Base-by-base conservation (phyloP, 352 stramenopile genomes). In the Globisporangium nagaii region DNA sequence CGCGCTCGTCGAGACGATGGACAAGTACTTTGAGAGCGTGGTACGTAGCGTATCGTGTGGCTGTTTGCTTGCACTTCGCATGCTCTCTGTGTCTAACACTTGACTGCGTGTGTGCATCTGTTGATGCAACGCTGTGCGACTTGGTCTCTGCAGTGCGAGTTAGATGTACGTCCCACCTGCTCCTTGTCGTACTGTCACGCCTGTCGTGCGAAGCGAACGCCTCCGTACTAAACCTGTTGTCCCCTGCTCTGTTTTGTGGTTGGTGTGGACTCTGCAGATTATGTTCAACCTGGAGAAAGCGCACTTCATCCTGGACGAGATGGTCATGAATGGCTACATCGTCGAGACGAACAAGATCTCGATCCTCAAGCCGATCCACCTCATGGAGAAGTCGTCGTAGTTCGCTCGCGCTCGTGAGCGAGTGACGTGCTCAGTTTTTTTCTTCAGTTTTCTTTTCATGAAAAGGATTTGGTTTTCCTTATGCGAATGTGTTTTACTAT, bases 261-360 rank as follows among this genome's bases (percentile, higher is more conserved):
- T 13, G 17, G 10, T 32, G 4, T n/a, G n/a, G n/a, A n/a, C n/a
- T n/a, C 12, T 24, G 37, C 58, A 95, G 85, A 92, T 96, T 68
- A 96, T 96, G 86, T 95, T 96, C 61, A 96, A 96, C 64, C 65
- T 96, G 54, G 86, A 96, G 62, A 96, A 95, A 61, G 86, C 86
- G 40, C 86, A 96, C 62, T 96, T 95, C 58, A 93, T 96, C 47
- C 58, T 94, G 45, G 86, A 96, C 65, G 87, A 97, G 69, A 99
- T 99, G 96, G 91, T 99, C 49, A 98, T 98, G 84, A 99, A 99
- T 84, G 97, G 97, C 28, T 97, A 95, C 66, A 97, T 99, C 57
- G 96, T 99, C 46, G 97, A 99, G 68, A 98, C 96, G 22, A 99
- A 99, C 80, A 99, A 99, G 66, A 83, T 95, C 40, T 99, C 98